Evolutionary conservation across 2,329 filamentous ascomycete genomes (phyloP), one percentile per base, ranked within the genome.

Genomic region (Fusarium stilboides): DNA sequence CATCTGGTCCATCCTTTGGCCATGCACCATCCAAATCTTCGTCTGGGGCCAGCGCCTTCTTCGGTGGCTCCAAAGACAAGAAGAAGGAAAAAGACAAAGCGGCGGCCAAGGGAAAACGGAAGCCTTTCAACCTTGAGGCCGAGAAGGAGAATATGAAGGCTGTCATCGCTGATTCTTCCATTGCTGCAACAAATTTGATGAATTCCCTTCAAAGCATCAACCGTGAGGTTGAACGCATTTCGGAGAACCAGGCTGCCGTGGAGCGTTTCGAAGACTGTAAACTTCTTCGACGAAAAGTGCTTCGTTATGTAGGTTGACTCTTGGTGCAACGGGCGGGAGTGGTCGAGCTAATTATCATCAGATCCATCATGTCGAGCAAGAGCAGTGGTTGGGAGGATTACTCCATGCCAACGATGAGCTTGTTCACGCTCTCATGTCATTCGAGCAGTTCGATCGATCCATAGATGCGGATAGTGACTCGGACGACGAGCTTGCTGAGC

Each of bases 391-490:
- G 10, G 96, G 95, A 42, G 91, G 93, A 64, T 86, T 99, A 6
- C 89, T 99, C 19, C 93, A 96, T 75, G 94, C 95, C 69, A 98
- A 99, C 75, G 96, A 99, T 74, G 93, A 97, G 79, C 90, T 99
- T n/a, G 93, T 98, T 40, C 91, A 91, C 65, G 94, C 94, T 2
- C 86, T 99, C 59, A 97, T 97, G 88, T 92, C 94, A 0, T 99
- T 94, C 76, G 95, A 98, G 80, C 93, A 98, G 73, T 88, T 98
- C 68, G 95, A 99, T 77, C 90, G 91, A 64, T 94, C 92, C 47
- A 92, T 95, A 68, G 92, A 94, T 69, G 89, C 89, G 8, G 90
- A 92, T 76, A 91, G 89, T 70, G 89, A 92, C 77, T 91, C 89
- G 2, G 89, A 92, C 59, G 89, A 91, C 65, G 91, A 88, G 72